Conservation (phyloP, 345 rosid species). For the Excoecaria cochinchinensis region DNA sequence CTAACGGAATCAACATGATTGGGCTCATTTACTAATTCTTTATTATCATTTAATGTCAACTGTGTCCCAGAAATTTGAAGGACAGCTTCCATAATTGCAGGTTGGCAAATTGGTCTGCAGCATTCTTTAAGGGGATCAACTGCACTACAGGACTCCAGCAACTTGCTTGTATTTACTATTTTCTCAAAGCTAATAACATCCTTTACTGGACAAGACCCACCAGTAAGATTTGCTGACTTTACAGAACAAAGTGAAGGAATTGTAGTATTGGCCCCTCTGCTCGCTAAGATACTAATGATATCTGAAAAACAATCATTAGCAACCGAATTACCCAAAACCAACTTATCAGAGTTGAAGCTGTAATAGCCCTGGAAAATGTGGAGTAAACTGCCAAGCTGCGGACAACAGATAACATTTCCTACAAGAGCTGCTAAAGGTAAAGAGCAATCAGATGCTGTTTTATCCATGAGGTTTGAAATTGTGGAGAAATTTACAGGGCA, state of each 20-base stretch:
- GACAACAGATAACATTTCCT: conserved; percentile 94
- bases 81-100: conserved; percentile 82
- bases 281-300: conserved; percentile 73
- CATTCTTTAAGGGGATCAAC: conserved; percentile 94
- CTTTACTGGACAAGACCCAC: conserved; percentile 81
- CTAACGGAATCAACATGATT: conserved; percentile 48
- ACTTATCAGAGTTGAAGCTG: conserved; percentile 53
- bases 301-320: conserved; percentile 97
- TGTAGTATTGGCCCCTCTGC: conserved; percentile 77
- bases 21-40: conserved; percentile 43
- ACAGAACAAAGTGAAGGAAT: conserved; percentile 74
- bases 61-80: conserved; percentile 67
- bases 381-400: conserved; percentile 80
- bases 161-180: conserved; percentile 67
- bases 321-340: conserved; percentile 64
- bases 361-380: conserved; percentile 77
- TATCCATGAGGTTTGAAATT: conserved; percentile 56
- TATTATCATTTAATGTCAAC: conserved; percentile 43
- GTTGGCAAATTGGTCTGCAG: conserved; percentile 84
- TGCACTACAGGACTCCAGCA: conserved; percentile 73
- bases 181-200: conserved; percentile 67
- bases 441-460: conserved; percentile 84
- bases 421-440: conserved; percentile 72
- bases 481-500: conserved; percentile 85
- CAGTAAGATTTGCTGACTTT: conserved; percentile 78